Base-by-base conservation (phyloP, 805 yeast species). In the Torulaspora delbrueckii region DNA sequence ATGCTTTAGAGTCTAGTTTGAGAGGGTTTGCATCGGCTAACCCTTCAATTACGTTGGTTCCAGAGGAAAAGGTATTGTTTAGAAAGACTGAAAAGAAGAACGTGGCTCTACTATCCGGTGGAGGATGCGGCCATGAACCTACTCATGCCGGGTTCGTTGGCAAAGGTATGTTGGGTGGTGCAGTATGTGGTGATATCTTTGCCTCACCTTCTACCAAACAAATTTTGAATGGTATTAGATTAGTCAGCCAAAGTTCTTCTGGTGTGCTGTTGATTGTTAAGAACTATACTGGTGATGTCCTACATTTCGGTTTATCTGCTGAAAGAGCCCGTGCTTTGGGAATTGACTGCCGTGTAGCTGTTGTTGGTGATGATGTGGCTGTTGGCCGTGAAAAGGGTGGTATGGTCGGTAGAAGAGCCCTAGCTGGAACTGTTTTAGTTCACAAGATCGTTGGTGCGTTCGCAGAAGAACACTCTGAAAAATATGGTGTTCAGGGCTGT, bases 121-220 rank as follows among this genome's bases (percentile, higher is more conserved):
- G 98, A 45, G 97, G 97, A 23, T 81, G 90, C 10, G 98, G 98
- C 39, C 98, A 90, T 61, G 98, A 90, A 66, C 97, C 97, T 22
- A 74, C 89, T 3, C 97, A 91, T 59, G 90, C 86, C 7, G 97
- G 96, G 0, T 90, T 81, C 63, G 89, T 90, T 18, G 97, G 97
- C 9, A 74, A 79, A 10, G 95, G 95, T 40, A 69, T 84, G 55
- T 66, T 90, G 33, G 87, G 86, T 54, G 95, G 82, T 33, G 97
- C 96, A 0, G 96, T 90, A 4, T 80, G 89, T 43, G 98, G 98
- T 30, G 79, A 83, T 43, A 76, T 87, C n/a, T 90, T 90, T 70
- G 96, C 97, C 0, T 87, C 96, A 10, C 98, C 98, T 3, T 79
- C 89, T n/a, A 87, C 96, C 1, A 85, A 82, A 58, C 98, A 90